Percentiles rank a stretch among this genome's conserved stretches.
Conservation (phyloP, 805 yeast genomes). For the Candida tibetensis region DNA sequence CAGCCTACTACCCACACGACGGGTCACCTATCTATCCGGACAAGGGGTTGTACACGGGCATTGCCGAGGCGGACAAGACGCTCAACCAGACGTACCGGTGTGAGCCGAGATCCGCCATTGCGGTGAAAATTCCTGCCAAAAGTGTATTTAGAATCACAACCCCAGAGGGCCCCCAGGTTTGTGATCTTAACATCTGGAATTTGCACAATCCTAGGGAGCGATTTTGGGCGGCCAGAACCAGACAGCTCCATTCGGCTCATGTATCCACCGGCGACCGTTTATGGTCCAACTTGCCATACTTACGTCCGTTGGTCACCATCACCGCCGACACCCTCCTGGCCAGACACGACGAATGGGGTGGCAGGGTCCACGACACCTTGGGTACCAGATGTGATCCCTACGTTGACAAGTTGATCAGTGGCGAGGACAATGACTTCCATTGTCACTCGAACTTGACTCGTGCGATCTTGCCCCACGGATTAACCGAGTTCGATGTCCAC, state of each 20-base stretch:
- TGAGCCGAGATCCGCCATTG: conserved; percentile 57
- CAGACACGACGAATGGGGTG: conserved; percentile 63
- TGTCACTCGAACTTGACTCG: conserved; percentile 65
- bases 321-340: conserved; percentile 57
- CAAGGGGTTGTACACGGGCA: conserved; percentile 42
- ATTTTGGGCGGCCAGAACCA: conserved; percentile 67
- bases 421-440: conserved; percentile 63
- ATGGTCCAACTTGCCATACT: conserved; percentile 65
- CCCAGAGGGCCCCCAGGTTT: conserved; percentile 70
- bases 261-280: conserved; percentile 59
- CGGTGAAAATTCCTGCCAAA: conserved; percentile 62
- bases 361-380: conserved; percentile 60
- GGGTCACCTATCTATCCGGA: conserved; percentile 54
- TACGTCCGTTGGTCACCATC: conserved; percentile 62
- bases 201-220: conserved; percentile 59
- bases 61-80: conserved; percentile 45
- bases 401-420: conserved; percentile 60
- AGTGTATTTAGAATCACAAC: conserved; percentile 57
- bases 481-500: conserved; percentile 65
- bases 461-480: conserved; percentile 57
- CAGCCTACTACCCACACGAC: conserved; percentile 57
- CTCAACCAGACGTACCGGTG: conserved; percentile 42
- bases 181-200: conserved; percentile 67
- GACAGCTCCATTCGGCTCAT: conserved; percentile 64
- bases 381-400: conserved; percentile 73